These are phyloP conservation scores for Plasmopara muralis DNA, from an alignment of 352 stramenopile genomes.

Conservation along the genomic window DNA sequence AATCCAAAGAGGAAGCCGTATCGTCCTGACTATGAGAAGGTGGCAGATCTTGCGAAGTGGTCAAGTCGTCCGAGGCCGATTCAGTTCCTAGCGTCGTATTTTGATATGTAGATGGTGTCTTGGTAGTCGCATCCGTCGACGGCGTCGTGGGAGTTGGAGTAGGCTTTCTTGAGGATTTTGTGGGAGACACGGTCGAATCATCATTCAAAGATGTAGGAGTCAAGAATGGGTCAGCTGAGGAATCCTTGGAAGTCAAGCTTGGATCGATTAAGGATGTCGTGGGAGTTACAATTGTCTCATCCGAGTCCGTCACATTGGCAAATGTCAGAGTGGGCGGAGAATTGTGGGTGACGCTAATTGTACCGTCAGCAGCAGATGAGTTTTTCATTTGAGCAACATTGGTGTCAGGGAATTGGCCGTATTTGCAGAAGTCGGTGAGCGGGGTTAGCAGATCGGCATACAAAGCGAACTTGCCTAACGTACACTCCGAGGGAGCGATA, in stretches of 20 bases:
- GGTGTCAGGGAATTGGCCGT: background rate
- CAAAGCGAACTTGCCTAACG: slow-evolving; percentile 23
- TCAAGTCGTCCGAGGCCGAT: slow-evolving; percentile 12
- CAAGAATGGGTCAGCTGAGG: no score
- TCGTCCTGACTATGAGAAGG: slow-evolving; percentile 6
- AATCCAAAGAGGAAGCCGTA: slow-evolving; percentile 4
- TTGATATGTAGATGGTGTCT: background rate
- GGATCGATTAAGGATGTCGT: background rate
- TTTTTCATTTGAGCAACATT: background rate
- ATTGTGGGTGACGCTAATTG: background rate
- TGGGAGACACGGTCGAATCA: background rate
- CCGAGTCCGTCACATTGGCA: slow-evolving; percentile 5
- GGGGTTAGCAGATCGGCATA: slow-evolving; percentile 30
- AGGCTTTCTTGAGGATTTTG: background rate
- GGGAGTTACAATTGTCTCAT: slow-evolving; percentile 5
- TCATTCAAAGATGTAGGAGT: no score
- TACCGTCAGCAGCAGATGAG: background rate
- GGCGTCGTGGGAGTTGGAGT: slow-evolving; percentile 5
- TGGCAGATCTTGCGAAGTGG: slow-evolving; percentile 9
- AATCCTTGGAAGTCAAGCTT: no score
- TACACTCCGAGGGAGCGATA: slow-evolving; percentile 27
- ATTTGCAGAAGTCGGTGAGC: slow-evolving; percentile 15
- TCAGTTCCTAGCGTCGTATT: background rate
- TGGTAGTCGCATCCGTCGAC: slow-evolving; percentile 8
- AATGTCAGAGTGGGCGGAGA: slow-evolving; percentile 6